Conservation (phyloP, 345 rosid species). For the Aegle marmelos region DNA sequence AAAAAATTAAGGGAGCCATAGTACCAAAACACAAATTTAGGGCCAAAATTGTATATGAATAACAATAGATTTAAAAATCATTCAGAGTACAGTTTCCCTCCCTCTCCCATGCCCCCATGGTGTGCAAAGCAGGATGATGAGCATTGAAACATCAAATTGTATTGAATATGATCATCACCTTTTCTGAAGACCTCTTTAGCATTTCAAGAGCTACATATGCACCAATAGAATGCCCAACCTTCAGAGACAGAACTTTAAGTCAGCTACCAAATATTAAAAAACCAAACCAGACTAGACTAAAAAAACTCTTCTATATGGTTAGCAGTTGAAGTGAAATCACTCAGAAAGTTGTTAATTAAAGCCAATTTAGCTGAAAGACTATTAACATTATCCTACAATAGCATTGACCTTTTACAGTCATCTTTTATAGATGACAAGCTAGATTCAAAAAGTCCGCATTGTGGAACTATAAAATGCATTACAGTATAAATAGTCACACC, state of each 20-base stretch:
- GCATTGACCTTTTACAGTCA: neutral
- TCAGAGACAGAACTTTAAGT: conserved; percentile 17
- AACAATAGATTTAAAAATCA: neutral
- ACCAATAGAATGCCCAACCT: conserved; percentile 95
- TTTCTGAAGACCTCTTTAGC: conserved; percentile 46
- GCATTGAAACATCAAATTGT: neutral
- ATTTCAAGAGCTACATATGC: conserved; percentile 63
- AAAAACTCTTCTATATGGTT: neutral
- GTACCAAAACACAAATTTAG: neutral
- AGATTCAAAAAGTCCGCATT: neutral
- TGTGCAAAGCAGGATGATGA: neutral
- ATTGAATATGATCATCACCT: conserved; percentile 37
- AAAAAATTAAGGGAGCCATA: neutral
- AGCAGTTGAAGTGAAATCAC: neutral
- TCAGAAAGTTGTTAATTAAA: neutral
- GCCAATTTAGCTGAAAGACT: neutral
- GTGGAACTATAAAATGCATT: neutral
- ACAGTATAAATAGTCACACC: conserved; percentile 37
- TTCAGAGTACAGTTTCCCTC: neutral
- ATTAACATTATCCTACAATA: neutral
- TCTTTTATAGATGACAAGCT: neutral
- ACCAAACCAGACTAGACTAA: neutral
- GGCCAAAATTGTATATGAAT: neutral
- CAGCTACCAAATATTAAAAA: conserved; percentile 12
- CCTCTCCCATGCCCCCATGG: neutral